Evolutionary conservation across 257 asterid genomes (phyloP), one percentile per base, ranked within the genome.

Genomic region (Parsonsia alboflavescens): DNA sequence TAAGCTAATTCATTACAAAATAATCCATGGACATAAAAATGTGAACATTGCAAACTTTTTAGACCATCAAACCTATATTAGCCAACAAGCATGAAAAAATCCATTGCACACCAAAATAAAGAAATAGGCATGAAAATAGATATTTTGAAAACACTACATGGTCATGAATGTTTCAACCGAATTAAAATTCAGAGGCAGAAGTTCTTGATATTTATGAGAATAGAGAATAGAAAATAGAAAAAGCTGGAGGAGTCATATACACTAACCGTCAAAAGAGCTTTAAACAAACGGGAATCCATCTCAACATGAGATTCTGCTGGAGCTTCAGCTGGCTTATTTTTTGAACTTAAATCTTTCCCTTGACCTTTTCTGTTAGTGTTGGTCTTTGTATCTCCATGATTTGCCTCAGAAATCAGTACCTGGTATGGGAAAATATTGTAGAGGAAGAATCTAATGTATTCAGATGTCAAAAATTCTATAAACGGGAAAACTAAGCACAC

Each of bases 201-300:
- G 42, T 19, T 59, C 53, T 45, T 52, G 30, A 44, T 15, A 54
- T 36, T 53, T 30, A 41, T 22, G 48, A 54, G 26, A 39, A 46
- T 10, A 44, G 42, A 62, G 19, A 57, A 36, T 17, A 70, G 68
- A 45, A 70, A n/a, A n/a, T n/a, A n/a, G n/a, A n/a, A 48, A 66
- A 75, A 79, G 74, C 22, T n/a, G n/a, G n/a, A 52, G 74, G 68
- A 73, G 30, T 8, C 16, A 22, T 9, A 71, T 52, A 50, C 65
- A 89, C 97, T 81, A 53, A 95, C 98, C 58, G 94, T 87, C 80
- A 92, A 82, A 75, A 95, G 91, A 75, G 94, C 96, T 68, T 97
- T 89, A 49, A 95, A 80, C 73, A 95, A 81, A 61, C 97, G 98
- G 7, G 99, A 95, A 83, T 95, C 99, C 99, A 95, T 90, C 87